Base-by-base conservation (phyloP, 371 early-diverging fungal genomes). In the Apophysomyces elegans region DNA sequence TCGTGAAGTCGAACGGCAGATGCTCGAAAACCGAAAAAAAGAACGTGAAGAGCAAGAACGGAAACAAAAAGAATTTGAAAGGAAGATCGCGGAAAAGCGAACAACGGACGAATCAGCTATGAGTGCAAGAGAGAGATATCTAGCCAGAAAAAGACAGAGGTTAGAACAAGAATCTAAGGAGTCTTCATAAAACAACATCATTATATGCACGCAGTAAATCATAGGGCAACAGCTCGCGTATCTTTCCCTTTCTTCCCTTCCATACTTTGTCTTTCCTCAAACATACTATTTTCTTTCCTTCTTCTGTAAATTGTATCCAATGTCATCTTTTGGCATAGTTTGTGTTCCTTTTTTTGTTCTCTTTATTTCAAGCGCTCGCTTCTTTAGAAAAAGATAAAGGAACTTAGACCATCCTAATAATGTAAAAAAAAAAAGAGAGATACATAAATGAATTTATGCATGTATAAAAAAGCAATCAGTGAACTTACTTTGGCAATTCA, bases 111-210 rank as follows among this genome's bases (percentile, higher is more conserved):
- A 86, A 21, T 77, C 81, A 18, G 88, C 88, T n/a, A 78, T 85
- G 79, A 91, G 90, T 70, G 95, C 95, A 39, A 78, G 84, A 60
- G 91, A 89, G 6, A 82, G 95, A 62, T 93, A 87, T 63, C 71
- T 94, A 50, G 93, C 91, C 13, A 79, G 95, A 77, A 91, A 91
- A 73, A 86, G 84, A 38, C 79, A 76, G 90, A 74, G 90, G 91
- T 79, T 77, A 37, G 39, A 58, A 18, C 37, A 58, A 9, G 16
- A 36, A 36, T 58, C 37, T 4, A 58, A 58, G 13, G 88, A 47
- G 90, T 90, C 65, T 82, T 85, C 54, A 90, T 91, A 50, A 21
- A 50, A 50, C 7, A 41, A 0, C 11, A 41, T 13, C 13, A 13
- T 13, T 41, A 41, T 41, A 26, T 26, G 32, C 32, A 26, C 32